Evolutionary conservation across 768 basidiomycete genomes (phyloP).

Genomic region (Multifurca ochricompacta): DNA sequence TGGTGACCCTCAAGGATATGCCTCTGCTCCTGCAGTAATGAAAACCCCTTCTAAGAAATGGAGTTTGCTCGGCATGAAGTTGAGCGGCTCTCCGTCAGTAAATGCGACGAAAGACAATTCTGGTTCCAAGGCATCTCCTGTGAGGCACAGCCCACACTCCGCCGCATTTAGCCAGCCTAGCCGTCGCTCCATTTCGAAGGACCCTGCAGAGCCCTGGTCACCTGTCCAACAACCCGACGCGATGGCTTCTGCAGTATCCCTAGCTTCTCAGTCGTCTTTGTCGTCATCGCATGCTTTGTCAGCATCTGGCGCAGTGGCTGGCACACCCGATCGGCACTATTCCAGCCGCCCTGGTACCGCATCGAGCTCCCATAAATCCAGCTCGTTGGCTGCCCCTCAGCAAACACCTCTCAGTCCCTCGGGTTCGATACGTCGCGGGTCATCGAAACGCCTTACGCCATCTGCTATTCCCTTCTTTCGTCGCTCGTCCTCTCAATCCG

Average conservation of each 20-base stretch:
- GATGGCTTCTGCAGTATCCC: slow-evolving; percentile 70
- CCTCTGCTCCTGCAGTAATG: slow-evolving; percentile 39
- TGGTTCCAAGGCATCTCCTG: slow-evolving; percentile 40
- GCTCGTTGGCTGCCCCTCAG: slow-evolving; percentile 44
- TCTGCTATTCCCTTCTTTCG: slow-evolving; percentile 93
- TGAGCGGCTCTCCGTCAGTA: slow-evolving; percentile 58
- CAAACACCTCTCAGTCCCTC: slow-evolving; percentile 65
- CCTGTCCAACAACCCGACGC: slow-evolving; percentile 57
- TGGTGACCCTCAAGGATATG: slow-evolving; percentile 28
- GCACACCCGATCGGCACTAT: slow-evolving; percentile 57
- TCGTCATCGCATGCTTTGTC: slow-evolving; percentile 47
- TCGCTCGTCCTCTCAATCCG: slow-evolving; percentile 82
- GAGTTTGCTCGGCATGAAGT: slow-evolving; percentile 79
- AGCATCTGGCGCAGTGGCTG: slow-evolving; percentile 37
- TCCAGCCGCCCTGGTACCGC: slow-evolving; percentile 66
- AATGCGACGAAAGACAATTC: slow-evolving; percentile 40
- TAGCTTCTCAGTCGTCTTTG: slow-evolving; percentile 65
- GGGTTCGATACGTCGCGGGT: slow-evolving; percentile 57
- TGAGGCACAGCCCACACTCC: slow-evolving; percentile 59
- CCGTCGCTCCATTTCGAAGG: slow-evolving; percentile 64
- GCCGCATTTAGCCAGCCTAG: slow-evolving; percentile 59
- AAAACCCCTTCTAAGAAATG: slow-evolving; percentile 94
- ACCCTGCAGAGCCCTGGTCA: slow-evolving; percentile 52
- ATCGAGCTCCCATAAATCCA: slow-evolving; percentile 65
- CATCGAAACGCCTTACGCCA: slow-evolving; percentile 78